phyloP scores from a whole-genome alignment of 2,329 filamentous ascomycete species.

The Aaosphaeria pasadenensis region DNA sequence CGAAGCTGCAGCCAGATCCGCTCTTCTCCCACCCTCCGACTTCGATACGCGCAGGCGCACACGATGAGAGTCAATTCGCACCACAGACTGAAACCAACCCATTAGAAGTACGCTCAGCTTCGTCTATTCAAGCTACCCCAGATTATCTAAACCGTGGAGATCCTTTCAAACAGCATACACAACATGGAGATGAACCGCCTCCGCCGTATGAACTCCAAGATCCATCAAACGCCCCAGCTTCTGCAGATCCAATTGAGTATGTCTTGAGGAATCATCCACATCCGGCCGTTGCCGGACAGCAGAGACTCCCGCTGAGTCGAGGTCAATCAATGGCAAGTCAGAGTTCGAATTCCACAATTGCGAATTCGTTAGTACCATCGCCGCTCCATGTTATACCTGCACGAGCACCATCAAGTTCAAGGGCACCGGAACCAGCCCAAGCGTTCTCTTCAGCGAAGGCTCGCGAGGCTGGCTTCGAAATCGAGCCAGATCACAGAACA shows the following conservation, averaged over 20 bases:
- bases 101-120: conserved; percentile 6
- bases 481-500: conserved; percentile 2
- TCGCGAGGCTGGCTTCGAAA: conserved; percentile 17
- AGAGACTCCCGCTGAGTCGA: too few species aligned
- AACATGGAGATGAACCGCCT: conserved; percentile 13
- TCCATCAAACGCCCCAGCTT: too few species aligned
- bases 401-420: too few species aligned
- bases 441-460: conserved; percentile 16
- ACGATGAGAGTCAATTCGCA: conserved; percentile 3
- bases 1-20: too few species aligned
- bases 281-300: too few species aligned
- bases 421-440: too few species aligned
- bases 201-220: conserved; percentile 11
- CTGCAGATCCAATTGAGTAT: too few species aligned
- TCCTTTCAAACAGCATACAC: conserved; percentile 2
- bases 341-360: too few species aligned
- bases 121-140: not conserved
- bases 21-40: too few species aligned
- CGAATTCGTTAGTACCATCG: conserved; percentile 4
- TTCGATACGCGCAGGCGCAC: too few species aligned
- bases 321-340: conserved; percentile 2
- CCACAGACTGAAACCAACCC: conserved; percentile 11
- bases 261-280: too few species aligned
- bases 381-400: conserved; percentile 7
- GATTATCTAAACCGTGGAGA: not conserved